phyloP scores from a whole-genome alignment of 2,329 filamentous ascomycete genomes.

The Colletotrichum sp. region DNA sequence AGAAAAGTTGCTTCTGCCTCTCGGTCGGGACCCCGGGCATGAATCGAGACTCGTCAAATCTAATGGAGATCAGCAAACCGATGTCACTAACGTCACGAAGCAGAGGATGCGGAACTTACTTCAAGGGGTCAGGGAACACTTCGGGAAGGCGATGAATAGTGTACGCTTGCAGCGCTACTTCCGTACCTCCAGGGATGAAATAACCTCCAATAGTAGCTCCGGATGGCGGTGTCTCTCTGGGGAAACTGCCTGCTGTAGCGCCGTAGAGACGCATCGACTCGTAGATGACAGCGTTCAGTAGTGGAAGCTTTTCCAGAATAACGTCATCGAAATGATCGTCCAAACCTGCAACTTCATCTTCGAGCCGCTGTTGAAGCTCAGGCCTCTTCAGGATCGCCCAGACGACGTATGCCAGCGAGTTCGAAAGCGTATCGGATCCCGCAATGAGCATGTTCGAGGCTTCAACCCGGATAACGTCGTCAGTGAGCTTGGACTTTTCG shows the following conservation, averaged over 20 bases:
- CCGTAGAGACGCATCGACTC: slow-evolving; percentile 50
- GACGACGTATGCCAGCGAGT: slow-evolving; percentile 51
- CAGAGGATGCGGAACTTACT: neutral
- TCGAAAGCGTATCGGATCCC: slow-evolving; percentile 56
- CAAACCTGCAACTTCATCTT: slow-evolving; percentile 32
- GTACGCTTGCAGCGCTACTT: slow-evolving; percentile 47
- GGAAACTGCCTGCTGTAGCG: slow-evolving; percentile 41
- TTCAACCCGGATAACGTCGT: slow-evolving; percentile 40
- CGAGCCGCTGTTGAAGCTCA: slow-evolving; percentile 32
- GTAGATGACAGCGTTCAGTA: slow-evolving; percentile 45
- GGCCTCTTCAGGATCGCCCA: slow-evolving; percentile 41
- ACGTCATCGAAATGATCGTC: slow-evolving; percentile 27
- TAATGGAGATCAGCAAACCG: neutral
- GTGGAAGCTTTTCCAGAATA: slow-evolving; percentile 38
- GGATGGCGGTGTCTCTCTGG: slow-evolving; percentile 40
- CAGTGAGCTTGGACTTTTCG: neutral
- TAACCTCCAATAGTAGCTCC: slow-evolving; percentile 42
- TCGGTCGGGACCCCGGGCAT: slow-evolving; percentile 1
- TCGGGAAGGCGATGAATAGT: slow-evolving; percentile 46
- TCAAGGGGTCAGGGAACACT: slow-evolving; percentile 44
- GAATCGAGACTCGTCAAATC: slow-evolving; percentile 4
- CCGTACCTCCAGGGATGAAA: slow-evolving; percentile 41
- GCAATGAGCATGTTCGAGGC: slow-evolving; percentile 51
- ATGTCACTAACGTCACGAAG: neutral
- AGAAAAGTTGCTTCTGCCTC: slow-evolving; percentile 51